Conservation (phyloP, 495 filamentous ascomycete genomes). For the Talaromyces wortmannii region DNA sequence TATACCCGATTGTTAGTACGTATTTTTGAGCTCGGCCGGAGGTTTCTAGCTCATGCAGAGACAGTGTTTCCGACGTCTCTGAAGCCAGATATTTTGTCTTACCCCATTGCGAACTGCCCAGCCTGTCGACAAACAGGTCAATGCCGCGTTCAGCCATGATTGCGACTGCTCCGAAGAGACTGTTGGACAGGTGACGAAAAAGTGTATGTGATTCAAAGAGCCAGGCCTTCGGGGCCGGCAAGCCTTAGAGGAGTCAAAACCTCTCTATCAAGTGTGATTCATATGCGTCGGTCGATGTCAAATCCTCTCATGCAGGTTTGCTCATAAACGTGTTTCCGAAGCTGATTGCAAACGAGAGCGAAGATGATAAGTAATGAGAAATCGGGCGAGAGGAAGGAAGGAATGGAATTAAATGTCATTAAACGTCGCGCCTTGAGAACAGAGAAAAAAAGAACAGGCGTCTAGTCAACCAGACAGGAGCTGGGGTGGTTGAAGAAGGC, state of each 20-base stretch:
- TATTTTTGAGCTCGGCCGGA: neutral
- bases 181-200: neutral
- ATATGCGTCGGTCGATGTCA: neutral
- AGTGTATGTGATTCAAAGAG: conserved; percentile 6
- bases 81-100: conserved; percentile 9
- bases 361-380: neutral
- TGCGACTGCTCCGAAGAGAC: conserved; percentile 4
- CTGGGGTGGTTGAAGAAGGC: conserved; percentile 23
- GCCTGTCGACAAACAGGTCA: conserved; percentile 53
- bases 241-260: neutral
- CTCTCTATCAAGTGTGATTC: neutral
- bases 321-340: neutral
- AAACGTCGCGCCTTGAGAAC: neutral
- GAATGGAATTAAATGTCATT: neutral
- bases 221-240: conserved; percentile 23
- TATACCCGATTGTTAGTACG: conserved; percentile 14
- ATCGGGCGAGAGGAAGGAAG: neutral
- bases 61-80: no score
- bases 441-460: conserved; percentile 37
- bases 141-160: conserved; percentile 45
- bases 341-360: neutral
- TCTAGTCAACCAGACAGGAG: conserved; percentile 25
- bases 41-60: no score
- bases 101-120: conserved; percentile 55
- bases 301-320: neutral